Evolutionary conservation across 768 basidiomycete genomes (phyloP).

Genomic region (Phaffia tasmanica): DNA sequence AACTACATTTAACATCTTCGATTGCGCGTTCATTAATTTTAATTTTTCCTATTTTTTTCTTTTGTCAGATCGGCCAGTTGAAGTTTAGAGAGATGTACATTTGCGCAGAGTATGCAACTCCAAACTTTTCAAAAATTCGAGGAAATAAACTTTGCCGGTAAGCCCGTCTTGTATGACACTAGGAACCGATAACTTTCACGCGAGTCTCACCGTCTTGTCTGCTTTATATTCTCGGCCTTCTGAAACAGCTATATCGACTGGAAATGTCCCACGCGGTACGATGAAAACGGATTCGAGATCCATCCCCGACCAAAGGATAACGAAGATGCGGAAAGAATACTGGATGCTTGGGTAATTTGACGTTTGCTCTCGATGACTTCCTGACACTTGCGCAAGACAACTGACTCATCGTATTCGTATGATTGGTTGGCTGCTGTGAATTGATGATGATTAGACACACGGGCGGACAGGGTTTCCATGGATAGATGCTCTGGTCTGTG

Average conservation of each 20-base stretch:
- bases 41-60: not conserved
- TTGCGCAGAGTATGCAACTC: slow-evolving; percentile 35
- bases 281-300: slow-evolving; percentile 34
- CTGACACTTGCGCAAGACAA: not conserved
- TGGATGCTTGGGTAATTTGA: slow-evolving; percentile 32
- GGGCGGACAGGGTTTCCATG: slow-evolving; percentile 39
- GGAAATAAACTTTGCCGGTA: slow-evolving; percentile 37
- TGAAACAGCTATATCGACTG: slow-evolving; percentile 35
- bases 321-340: slow-evolving; percentile 31
- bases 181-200: not conserved
- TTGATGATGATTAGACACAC: slow-evolving; percentile 26
- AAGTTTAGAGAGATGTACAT: slow-evolving; percentile 40
- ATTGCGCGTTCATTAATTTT: no score
- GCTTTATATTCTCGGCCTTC: not conserved
- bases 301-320: slow-evolving; percentile 31
- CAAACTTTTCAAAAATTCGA: slow-evolving; percentile 36
- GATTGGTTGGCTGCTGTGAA: not conserved
- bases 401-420: not conserved
- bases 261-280: slow-evolving; percentile 38
- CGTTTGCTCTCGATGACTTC: not conserved
- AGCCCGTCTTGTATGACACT: slow-evolving; percentile 4
- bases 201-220: not conserved
- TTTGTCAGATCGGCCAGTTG: slow-evolving; percentile 27
- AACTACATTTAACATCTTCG: no score
- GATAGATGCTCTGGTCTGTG: slow-evolving; percentile 26